These are phyloP conservation scores for Diplodia mutila DNA, from an alignment of 2,329 filamentous ascomycete species.

Conservation along the genomic window DNA sequence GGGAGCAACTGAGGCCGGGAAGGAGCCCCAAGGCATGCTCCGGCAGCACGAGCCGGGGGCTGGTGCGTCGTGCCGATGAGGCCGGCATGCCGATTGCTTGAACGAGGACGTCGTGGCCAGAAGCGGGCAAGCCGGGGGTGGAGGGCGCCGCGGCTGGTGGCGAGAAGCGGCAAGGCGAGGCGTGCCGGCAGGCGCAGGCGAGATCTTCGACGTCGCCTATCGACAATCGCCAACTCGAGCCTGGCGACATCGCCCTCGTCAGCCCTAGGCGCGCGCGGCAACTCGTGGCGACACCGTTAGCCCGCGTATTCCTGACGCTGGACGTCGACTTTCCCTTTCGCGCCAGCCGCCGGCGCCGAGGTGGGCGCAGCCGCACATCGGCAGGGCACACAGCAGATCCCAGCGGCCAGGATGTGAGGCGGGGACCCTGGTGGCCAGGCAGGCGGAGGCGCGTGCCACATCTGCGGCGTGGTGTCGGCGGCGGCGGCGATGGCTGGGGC, in stretches of 20 bases:
- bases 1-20: slow-evolving; percentile 2
- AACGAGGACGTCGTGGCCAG: background rate
- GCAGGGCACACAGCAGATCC: slow-evolving; percentile 9
- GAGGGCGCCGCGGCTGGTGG: slow-evolving; percentile 3
- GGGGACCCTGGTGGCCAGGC: background rate
- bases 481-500: slow-evolving; percentile 16
- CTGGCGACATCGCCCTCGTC: background rate
- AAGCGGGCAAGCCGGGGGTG: slow-evolving; percentile 3
- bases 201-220: slow-evolving; percentile 20
- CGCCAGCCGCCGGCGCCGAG: background rate
- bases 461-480: slow-evolving; percentile 4
- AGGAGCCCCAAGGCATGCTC: slow-evolving; percentile 3
- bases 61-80: slow-evolving; percentile 16
- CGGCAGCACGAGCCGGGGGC: slow-evolving; percentile 1
- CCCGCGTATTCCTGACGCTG: background rate
- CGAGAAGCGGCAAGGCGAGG: slow-evolving; percentile 5
- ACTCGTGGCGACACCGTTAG: slow-evolving; percentile 5
- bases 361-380: background rate
- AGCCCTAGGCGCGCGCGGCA: background rate
- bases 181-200: slow-evolving; percentile 11
- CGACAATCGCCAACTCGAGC: slow-evolving; percentile 13
- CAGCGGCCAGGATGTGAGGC: slow-evolving; percentile 7
- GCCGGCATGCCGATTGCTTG: slow-evolving; percentile 22
- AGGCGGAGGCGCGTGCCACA: slow-evolving; percentile 16
- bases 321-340: background rate